These are phyloP conservation scores for Schizosaccharomyces octosporus DNA, from an alignment of 805 yeast species.

Conservation along the genomic window DNA sequence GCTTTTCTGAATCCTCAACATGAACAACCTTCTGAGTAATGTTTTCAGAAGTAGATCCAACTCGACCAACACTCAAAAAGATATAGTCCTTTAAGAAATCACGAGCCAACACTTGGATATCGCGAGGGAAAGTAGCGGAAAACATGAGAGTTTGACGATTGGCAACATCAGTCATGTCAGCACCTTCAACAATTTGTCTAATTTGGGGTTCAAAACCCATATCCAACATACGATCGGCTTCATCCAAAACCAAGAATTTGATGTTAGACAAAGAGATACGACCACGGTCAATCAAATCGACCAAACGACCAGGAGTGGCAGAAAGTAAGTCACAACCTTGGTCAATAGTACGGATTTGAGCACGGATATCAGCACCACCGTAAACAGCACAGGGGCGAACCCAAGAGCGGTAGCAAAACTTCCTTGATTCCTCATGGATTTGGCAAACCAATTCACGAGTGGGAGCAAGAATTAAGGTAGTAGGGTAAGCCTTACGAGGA, in stretches of 20 bases:
- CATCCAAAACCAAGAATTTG: conserved; percentile 85
- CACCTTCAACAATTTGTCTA: conserved; percentile 89
- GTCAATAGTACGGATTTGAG: conserved; percentile 68
- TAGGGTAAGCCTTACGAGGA: conserved; percentile 63
- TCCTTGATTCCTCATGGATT: conserved; percentile 84
- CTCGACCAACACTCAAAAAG: conserved; percentile 93
- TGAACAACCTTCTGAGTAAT: conserved; percentile 80
- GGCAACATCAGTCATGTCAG: conserved; percentile 85
- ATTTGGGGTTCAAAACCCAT: conserved; percentile 99
- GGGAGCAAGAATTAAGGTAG: conserved; percentile 79
- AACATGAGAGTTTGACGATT: conserved; percentile 94
- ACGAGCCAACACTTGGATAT: conserved; percentile 87
- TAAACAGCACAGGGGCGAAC: conserved; percentile 86
- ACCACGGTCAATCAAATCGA: conserved; percentile 88
- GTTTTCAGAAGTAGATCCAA: conserved; percentile 96
- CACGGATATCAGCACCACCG: conserved; percentile 91
- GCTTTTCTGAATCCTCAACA: conserved; percentile 85
- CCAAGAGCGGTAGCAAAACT: conserved; percentile 95
- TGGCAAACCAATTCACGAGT: conserved; percentile 82
- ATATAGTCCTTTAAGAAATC: conserved; percentile 91
- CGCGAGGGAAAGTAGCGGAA: conserved; percentile 96
- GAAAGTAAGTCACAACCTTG: conserved; percentile 89
- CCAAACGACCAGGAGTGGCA: conserved; percentile 98
- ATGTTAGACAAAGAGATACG: conserved; percentile 68
- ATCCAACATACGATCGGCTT: conserved; percentile 99